phyloP scores from a whole-genome alignment of 2,329 filamentous ascomycete genomes.

The Botryotinia calthae region DNA sequence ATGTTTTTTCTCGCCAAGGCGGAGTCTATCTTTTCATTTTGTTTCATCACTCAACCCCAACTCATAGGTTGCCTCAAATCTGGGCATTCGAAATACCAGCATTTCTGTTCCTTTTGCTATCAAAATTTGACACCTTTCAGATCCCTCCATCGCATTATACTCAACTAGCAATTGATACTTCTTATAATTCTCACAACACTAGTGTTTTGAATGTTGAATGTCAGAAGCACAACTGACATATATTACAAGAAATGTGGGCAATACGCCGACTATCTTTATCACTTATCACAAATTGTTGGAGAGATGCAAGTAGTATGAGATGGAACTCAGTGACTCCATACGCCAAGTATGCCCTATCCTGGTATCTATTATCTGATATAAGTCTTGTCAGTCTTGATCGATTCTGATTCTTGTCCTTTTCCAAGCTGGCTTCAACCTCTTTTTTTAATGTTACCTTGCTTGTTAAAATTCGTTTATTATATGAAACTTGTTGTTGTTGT shows the following conservation, averaged over 20 bases:
- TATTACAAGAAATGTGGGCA: not conserved
- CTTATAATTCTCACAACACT: not conserved
- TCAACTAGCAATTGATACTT: not conserved
- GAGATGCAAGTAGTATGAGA: not conserved
- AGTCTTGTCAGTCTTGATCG: not conserved
- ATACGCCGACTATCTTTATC: not conserved
- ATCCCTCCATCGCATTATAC: not conserved
- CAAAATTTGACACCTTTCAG: not conserved
- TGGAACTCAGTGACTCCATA: not conserved
- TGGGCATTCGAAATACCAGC: not conserved
- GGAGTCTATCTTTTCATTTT: not conserved
- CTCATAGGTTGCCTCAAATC: not conserved
- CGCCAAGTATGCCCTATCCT: not conserved
- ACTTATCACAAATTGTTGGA: not conserved
- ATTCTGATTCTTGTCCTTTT: not conserved
- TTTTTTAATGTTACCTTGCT: not conserved
- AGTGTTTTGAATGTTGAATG: not conserved
- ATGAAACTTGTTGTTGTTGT: not conserved
- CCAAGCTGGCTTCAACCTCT: not conserved
- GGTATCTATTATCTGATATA: not conserved
- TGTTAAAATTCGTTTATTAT: not conserved
- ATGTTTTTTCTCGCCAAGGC: not conserved
- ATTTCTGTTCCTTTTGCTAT: not conserved
- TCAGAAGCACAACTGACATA: not conserved
- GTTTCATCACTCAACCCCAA: not conserved